Percentiles rank a stretch among this genome's conserved stretches.
phyloP scores from a whole-genome alignment of 2,329 filamentous ascomycete genomes.

The Geoglossum cookeanum region DNA sequence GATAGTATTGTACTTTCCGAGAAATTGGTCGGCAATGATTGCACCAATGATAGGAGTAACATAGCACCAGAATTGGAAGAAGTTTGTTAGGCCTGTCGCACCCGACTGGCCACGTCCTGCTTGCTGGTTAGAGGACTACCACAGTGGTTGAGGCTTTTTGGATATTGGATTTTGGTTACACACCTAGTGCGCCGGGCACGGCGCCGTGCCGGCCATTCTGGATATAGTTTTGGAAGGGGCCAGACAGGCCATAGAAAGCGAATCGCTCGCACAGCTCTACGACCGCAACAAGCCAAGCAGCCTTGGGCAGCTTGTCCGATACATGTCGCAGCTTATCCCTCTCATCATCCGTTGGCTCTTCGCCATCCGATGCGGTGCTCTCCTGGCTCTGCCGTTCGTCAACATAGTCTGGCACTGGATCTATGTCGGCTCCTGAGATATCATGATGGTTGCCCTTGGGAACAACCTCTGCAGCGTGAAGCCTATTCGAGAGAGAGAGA shows the following conservation, averaged over 20 bases:
- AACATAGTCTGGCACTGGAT: background rate
- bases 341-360: slow-evolving; percentile 25
- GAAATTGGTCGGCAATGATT: slow-evolving; percentile 38
- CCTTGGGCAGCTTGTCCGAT: slow-evolving; percentile 27
- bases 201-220: slow-evolving; percentile 19
- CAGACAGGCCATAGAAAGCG: slow-evolving; percentile 27
- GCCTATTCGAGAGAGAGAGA: background rate
- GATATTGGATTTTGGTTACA: background rate
- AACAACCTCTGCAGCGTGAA: slow-evolving; percentile 3
- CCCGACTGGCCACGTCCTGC: slow-evolving; percentile 21
- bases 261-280: slow-evolving; percentile 31
- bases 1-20: slow-evolving; percentile 42
- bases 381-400: background rate
- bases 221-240: slow-evolving; percentile 32
- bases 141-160: background rate
- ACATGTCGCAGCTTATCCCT: slow-evolving; percentile 24
- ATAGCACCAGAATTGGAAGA: slow-evolving; percentile 38
- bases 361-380: slow-evolving; percentile 13
- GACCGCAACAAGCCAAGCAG: slow-evolving; percentile 28
- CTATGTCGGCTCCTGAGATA: background rate
- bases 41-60: slow-evolving; percentile 39
- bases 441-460: background rate
- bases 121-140: slow-evolving; percentile 31
- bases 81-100: slow-evolving; percentile 30
- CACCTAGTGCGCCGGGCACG: slow-evolving; percentile 7